Conservation (phyloP, 2,329 filamentous ascomycete species). For the Pseudogymnoascus sp. region DNA sequence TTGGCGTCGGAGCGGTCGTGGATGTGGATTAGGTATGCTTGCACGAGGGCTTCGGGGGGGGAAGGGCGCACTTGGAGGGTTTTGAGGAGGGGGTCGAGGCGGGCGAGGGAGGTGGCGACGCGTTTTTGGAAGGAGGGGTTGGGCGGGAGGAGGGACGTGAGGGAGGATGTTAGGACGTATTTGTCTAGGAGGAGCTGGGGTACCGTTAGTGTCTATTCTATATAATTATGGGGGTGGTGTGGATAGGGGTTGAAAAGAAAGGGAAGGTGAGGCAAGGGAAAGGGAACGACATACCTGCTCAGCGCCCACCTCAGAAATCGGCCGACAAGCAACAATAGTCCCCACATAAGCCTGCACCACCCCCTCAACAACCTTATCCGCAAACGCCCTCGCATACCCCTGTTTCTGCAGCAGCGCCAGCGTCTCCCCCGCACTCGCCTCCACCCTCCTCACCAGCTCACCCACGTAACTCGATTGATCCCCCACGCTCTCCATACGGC, state of each 20-base stretch:
- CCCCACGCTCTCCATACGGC: slow-evolving; percentile 82
- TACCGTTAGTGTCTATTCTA: no score
- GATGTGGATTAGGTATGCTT: slow-evolving; percentile 96
- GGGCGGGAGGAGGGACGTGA: slow-evolving; percentile 61
- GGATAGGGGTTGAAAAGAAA: no score
- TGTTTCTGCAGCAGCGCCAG: slow-evolving; percentile 73
- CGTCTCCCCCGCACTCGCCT: slow-evolving; percentile 64
- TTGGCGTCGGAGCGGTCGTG: slow-evolving; percentile 88
- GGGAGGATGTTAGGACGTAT: slow-evolving; percentile 75
- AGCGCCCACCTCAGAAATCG: slow-evolving; percentile 86
- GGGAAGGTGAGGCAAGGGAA: no score
- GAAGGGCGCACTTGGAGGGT: slow-evolving; percentile 89
- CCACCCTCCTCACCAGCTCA: slow-evolving; percentile 67
- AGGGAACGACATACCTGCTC: slow-evolving; percentile 80
- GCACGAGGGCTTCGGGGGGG: slow-evolving; percentile 86
- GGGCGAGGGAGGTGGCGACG: slow-evolving; percentile 72
- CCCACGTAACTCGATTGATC: slow-evolving; percentile 90
- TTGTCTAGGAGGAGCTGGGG: slow-evolving; percentile 95
- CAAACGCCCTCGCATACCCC: slow-evolving; percentile 90
- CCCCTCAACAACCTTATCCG: slow-evolving; percentile 89
- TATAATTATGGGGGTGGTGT: no score
- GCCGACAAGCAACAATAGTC: slow-evolving; percentile 81
- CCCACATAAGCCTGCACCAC: slow-evolving; percentile 70
- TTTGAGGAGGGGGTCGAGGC: slow-evolving; percentile 88
- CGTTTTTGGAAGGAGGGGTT: slow-evolving; percentile 65